phyloP scores from a whole-genome alignment of 805 yeast genomes.

The Candida morakotiae region DNA sequence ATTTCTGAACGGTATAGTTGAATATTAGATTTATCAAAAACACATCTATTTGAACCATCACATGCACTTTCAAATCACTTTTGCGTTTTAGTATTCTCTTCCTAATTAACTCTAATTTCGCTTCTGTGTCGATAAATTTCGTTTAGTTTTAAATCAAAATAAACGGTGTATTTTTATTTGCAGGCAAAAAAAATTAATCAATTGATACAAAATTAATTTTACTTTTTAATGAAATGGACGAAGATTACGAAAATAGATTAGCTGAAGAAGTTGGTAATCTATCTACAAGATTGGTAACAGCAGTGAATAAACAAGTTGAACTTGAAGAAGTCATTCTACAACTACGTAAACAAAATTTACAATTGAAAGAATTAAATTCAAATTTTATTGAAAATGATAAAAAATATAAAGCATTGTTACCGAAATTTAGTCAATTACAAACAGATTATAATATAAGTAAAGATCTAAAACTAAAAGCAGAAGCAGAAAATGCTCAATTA shows the following conservation, averaged over 20 bases:
- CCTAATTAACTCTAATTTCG: too few relatives aligned
- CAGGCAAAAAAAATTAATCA: too few relatives aligned
- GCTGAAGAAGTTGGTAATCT: constrained; percentile 53
- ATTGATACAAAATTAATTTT: too few relatives aligned
- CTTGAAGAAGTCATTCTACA: constrained; percentile 47
- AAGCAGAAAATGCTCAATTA: constrained; percentile 54
- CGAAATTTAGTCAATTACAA: constrained; percentile 28
- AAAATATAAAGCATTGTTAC: constrained; percentile 23
- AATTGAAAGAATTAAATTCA: constrained; percentile 20
- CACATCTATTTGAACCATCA: too few relatives aligned
- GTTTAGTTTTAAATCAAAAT: too few relatives aligned
- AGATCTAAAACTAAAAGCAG: constrained; percentile 43
- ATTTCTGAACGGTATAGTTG: too few relatives aligned
- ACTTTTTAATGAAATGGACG: too few relatives aligned
- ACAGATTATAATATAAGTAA: constrained; percentile 17
- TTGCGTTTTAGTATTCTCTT: too few relatives aligned
- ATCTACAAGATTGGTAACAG: constrained; percentile 58
- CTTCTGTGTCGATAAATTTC: too few relatives aligned
- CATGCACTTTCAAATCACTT: too few relatives aligned
- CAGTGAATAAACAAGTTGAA: constrained; percentile 53
- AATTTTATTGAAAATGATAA: constrained; percentile 16
- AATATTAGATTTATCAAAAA: too few relatives aligned
- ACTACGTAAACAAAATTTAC: constrained; percentile 33
- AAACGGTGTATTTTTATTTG: too few relatives aligned
- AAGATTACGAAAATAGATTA: constrained; percentile 34